Evolutionary conservation across 2,329 filamentous ascomycete species (phyloP).

Genomic region (Fusarium armeniacum): DNA sequence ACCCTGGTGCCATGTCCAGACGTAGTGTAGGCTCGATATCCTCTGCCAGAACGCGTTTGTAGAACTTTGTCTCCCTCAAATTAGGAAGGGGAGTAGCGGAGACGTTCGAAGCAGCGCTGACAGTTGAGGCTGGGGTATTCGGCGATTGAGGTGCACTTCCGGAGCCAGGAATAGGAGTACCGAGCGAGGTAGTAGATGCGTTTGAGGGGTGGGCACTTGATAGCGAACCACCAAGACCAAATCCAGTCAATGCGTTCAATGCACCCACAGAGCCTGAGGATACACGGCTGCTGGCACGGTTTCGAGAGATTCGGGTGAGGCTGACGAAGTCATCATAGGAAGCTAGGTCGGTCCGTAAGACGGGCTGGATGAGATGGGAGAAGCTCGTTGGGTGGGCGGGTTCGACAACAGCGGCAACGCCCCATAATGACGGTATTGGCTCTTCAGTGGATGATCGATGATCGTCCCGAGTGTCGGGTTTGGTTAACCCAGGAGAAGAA

Average conservation of each 20-base stretch:
- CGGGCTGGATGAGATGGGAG: constrained; percentile 83
- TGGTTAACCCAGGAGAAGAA: constrained; percentile 82
- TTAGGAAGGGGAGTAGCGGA: constrained; percentile 63
- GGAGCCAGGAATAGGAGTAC: constrained; percentile 62
- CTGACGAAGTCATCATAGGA: constrained; percentile 89
- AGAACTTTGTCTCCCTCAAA: constrained; percentile 93
- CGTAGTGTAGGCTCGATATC: constrained; percentile 95
- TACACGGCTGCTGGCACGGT: constrained; percentile 72
- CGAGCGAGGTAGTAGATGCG: constrained; percentile 71
- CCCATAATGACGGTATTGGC: constrained; percentile 53
- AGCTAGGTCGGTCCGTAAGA: constrained; percentile 84
- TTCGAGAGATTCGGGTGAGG: constrained; percentile 77
- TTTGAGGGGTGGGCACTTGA: constrained; percentile 67
- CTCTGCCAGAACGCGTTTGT: constrained; percentile 88
- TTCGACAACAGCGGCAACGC: constrained; percentile 55
- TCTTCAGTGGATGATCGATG: constrained; percentile 54
- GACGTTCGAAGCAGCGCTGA: constrained; percentile 61
- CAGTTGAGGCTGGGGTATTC: constrained; percentile 67
- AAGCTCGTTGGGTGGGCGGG: constrained; percentile 76
- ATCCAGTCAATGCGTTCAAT: constrained; percentile 59
- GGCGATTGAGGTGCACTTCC: constrained; percentile 71
- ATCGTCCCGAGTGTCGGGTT: constrained; percentile 72
- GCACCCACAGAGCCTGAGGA: constrained; percentile 77
- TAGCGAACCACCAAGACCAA: constrained; percentile 62
- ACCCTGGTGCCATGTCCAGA: constrained; percentile 87